A percentile compares a stretch with the other conserved stretches of the same genome.
Conservation (phyloP, 2,329 filamentous ascomycete genomes). For the Diaporthe velutina region DNA sequence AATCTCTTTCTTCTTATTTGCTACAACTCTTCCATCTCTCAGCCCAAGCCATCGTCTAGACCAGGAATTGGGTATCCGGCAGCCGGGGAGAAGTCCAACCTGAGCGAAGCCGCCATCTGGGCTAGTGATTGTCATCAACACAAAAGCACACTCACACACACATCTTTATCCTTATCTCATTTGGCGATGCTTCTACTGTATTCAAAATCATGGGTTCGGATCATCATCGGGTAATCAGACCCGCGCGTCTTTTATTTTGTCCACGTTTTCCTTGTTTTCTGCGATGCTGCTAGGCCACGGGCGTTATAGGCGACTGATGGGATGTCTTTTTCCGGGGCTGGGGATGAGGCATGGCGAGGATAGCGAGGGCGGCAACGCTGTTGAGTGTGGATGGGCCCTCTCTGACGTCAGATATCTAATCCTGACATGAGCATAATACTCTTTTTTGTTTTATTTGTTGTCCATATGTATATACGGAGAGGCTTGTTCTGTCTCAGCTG, state of each 20-base stretch:
- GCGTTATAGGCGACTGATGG: constrained; percentile 20
- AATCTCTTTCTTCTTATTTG: background rate
- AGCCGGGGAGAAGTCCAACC: background rate
- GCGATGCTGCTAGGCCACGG: constrained; percentile 13
- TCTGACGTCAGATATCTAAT: constrained; percentile 24
- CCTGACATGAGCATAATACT: constrained; percentile 29
- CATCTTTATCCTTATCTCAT: background rate
- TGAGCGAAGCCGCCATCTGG: background rate
- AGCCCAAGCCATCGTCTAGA: background rate
- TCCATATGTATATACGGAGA: constrained; percentile 19
- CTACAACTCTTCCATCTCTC: background rate
- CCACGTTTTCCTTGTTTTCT: background rate
- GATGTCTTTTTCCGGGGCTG: background rate
- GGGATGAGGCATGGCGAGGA: constrained; percentile 17
- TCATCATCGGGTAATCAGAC: constrained; percentile 13
- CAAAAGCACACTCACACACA: background rate
- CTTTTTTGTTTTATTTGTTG: constrained; percentile 8
- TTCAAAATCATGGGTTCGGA: constrained; percentile 19
- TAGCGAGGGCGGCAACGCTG: background rate
- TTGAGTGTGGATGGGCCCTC: background rate
- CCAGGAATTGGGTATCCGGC: too few relatives aligned
- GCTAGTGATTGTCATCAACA: background rate
- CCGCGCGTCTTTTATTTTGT: constrained; percentile 16
- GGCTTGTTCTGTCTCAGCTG: background rate
- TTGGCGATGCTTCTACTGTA: constrained; percentile 5